These are phyloP conservation scores for Ustilago xerochloae DNA, from an alignment of 1,284 basidiomycete species.

Conservation along the genomic window DNA sequence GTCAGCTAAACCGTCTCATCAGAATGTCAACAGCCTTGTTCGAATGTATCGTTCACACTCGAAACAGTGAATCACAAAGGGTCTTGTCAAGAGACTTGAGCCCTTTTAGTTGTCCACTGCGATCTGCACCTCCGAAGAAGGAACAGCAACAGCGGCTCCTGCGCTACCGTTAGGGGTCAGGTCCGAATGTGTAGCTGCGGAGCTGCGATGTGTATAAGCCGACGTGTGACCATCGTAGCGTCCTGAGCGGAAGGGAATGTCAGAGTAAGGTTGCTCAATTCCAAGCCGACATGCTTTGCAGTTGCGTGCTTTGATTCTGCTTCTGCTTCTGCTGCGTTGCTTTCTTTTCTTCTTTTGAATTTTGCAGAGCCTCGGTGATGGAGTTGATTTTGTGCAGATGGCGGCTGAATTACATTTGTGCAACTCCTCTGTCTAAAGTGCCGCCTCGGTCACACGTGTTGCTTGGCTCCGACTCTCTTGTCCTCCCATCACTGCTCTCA, in stretches of 20 bases:
- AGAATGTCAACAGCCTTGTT: too few relatives aligned
- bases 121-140: too few relatives aligned
- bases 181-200: neutral
- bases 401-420: neutral
- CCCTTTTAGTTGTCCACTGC: too few relatives aligned
- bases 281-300: constrained; percentile 4
- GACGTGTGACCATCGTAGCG: neutral
- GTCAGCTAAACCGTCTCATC: too few relatives aligned
- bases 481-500: neutral
- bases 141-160: too few relatives aligned
- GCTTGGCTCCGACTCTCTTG: neutral
- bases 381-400: neutral
- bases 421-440: neutral
- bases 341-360: neutral
- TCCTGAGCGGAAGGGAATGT: neutral
- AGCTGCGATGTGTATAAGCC: neutral
- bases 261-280: constrained; percentile 6
- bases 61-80: too few relatives aligned
- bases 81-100: too few relatives aligned
- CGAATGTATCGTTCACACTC: too few relatives aligned
- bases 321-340: neutral
- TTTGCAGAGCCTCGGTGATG: neutral
- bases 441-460: constrained; percentile 12
- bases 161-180: too few relatives aligned
- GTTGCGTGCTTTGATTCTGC: neutral